These are phyloP conservation scores for Ceratocystis huliohia DNA, from an alignment of 2,329 filamentous ascomycete genomes.

Conservation along the genomic window DNA sequence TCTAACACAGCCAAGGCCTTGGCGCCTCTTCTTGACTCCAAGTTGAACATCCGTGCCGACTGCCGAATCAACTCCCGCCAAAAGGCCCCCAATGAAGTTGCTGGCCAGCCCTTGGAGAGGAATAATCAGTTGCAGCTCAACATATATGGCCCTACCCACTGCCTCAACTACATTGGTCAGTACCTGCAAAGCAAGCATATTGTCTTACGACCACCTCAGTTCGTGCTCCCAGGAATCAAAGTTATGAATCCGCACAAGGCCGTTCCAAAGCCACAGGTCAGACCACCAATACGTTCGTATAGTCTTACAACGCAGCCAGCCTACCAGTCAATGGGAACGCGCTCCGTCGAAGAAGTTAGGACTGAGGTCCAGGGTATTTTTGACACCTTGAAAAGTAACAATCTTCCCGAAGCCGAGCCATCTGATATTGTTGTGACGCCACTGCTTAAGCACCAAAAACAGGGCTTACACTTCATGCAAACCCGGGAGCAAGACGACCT, in stretches of 20 bases:
- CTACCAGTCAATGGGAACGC: slow-evolving; percentile 26
- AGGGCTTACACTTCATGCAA: slow-evolving; percentile 77
- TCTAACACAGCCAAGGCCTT: slow-evolving; percentile 52
- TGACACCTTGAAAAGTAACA: slow-evolving; percentile 66
- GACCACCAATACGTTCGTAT: slow-evolving; percentile 28
- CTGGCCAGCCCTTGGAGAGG: slow-evolving; percentile 49
- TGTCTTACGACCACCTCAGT: slow-evolving; percentile 52
- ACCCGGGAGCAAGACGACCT: slow-evolving; percentile 57
- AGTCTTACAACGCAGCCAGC: slow-evolving; percentile 23
- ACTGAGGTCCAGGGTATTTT: slow-evolving; percentile 79
- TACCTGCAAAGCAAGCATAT: slow-evolving; percentile 36
- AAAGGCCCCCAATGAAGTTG: slow-evolving; percentile 49
- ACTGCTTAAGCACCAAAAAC: slow-evolving; percentile 75
- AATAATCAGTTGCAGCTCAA: slow-evolving; percentile 56
- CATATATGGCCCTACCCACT: slow-evolving; percentile 62
- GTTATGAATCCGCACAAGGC: slow-evolving; percentile 61
- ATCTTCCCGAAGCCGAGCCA: slow-evolving; percentile 61
- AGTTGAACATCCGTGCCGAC: slow-evolving; percentile 53
- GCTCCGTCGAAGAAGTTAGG: slow-evolving; percentile 75
- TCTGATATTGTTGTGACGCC: slow-evolving; percentile 48
- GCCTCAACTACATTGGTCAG: slow-evolving; percentile 49
- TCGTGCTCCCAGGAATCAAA: slow-evolving; percentile 53
- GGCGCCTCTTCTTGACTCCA: slow-evolving; percentile 58
- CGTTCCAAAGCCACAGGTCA: slow-evolving; percentile 29
- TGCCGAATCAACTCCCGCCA: slow-evolving; percentile 57